Conservation (phyloP, 2,329 filamentous ascomycete genomes). For the Colletotrichum horii region DNA sequence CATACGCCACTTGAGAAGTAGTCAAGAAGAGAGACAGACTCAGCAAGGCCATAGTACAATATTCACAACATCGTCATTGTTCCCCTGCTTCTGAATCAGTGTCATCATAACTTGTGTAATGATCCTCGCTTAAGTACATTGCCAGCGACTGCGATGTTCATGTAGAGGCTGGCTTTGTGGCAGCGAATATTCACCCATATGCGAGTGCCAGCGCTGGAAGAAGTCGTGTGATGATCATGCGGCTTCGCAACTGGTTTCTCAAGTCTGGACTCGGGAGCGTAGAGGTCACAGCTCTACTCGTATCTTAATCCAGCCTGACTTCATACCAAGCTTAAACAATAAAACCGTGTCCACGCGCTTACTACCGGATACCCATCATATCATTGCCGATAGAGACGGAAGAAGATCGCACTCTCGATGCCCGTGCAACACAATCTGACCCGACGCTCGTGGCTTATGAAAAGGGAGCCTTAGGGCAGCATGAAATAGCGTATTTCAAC, state of each 20-base stretch:
- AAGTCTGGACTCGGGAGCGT: not conserved
- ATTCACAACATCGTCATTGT: no score
- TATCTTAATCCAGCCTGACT: not conserved
- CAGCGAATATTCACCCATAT: not conserved
- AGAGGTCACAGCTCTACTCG: not conserved
- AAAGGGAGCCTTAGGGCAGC: accelerated
- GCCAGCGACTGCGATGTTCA: no score
- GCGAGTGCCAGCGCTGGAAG: not conserved
- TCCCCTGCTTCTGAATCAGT: no score
- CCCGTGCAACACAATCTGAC: not conserved
- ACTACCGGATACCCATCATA: not conserved
- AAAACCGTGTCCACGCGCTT: not conserved
- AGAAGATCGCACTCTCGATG: accelerated
- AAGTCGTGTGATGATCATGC: not conserved
- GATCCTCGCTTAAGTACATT: no score
- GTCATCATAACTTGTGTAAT: no score
- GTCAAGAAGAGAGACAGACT: not conserved
- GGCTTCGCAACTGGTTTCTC: not conserved
- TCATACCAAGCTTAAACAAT: not conserved
- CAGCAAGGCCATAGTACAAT: no score
- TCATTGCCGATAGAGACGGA: not conserved
- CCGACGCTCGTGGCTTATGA: not conserved
- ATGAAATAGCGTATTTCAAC: not conserved
- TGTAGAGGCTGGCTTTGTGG: no score
- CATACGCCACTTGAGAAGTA: not conserved